phyloP scores from a whole-genome alignment of 768 basidiomycete species.

The Podaxis sp. region DNA sequence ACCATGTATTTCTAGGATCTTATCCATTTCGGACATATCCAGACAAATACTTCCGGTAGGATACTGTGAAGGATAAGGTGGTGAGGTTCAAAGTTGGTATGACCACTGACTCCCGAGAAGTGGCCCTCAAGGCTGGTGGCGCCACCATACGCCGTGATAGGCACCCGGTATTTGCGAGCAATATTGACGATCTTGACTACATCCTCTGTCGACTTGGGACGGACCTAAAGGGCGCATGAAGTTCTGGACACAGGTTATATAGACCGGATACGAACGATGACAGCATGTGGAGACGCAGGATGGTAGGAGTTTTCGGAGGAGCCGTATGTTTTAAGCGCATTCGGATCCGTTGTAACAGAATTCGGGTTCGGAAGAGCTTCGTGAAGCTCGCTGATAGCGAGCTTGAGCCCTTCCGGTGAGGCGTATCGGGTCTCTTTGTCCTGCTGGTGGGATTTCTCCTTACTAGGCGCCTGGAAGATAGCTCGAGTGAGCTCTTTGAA shows the following conservation, averaged over 20 bases:
- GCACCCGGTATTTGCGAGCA: slow-evolving; percentile 67
- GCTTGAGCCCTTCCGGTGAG: slow-evolving; percentile 37
- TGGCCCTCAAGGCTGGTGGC: slow-evolving; percentile 89
- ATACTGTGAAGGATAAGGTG: slow-evolving; percentile 25
- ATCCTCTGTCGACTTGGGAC: slow-evolving; percentile 67
- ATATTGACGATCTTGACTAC: slow-evolving; percentile 78
- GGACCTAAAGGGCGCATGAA: slow-evolving; percentile 36
- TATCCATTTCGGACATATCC: slow-evolving; percentile 80
- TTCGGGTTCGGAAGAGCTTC: slow-evolving; percentile 39
- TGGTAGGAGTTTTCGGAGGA: slow-evolving; percentile 70
- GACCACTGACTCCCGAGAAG: slow-evolving; percentile 59
- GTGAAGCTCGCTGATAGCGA: slow-evolving; percentile 52
- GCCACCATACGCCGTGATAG: slow-evolving; percentile 78
- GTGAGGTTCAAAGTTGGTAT: neutral
- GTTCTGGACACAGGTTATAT: slow-evolving; percentile 10
- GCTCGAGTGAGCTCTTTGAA: slow-evolving; percentile 1
- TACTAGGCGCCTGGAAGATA: neutral
- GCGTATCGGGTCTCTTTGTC: slow-evolving; percentile 32
- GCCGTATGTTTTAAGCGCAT: slow-evolving; percentile 51
- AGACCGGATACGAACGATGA: slow-evolving; percentile 30
- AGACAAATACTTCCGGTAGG: slow-evolving; percentile 70
- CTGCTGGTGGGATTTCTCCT: slow-evolving; percentile 8
- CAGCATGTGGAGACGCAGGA: slow-evolving; percentile 50
- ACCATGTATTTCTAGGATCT: slow-evolving; percentile 76
- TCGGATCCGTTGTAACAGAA: slow-evolving; percentile 46